Percentiles rank a stretch among this genome's conserved stretches.
phyloP scores from a whole-genome alignment of 1,139 yeast genomes.

The Hyphopichia khmerensis region DNA sequence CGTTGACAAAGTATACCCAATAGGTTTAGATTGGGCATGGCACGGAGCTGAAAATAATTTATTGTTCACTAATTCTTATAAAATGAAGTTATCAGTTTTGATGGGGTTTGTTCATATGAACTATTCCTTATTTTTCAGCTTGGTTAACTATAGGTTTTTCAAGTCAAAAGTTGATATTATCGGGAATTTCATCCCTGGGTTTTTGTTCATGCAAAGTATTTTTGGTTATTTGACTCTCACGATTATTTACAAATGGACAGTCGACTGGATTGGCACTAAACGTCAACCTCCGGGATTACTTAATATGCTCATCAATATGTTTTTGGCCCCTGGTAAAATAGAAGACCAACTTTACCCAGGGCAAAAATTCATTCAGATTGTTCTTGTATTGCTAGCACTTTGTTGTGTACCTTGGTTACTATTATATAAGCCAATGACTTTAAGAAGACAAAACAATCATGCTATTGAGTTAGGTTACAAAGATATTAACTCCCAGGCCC shows the following conservation, averaged over 20 bases:
- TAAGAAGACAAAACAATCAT: slow-evolving; percentile 2
- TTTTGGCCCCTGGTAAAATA: slow-evolving; percentile 70
- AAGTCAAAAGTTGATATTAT: slow-evolving; percentile 62
- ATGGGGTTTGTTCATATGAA: slow-evolving; percentile 82
- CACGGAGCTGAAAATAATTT: slow-evolving; percentile 79
- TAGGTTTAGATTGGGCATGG: slow-evolving; percentile 79
- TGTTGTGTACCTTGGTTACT: slow-evolving; percentile 78
- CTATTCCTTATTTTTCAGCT: slow-evolving; percentile 67
- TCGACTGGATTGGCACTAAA: slow-evolving; percentile 68
- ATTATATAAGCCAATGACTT: slow-evolving; percentile 54
- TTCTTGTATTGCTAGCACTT: slow-evolving; percentile 59
- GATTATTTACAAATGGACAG: slow-evolving; percentile 77
- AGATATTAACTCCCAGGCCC: slow-evolving; percentile 33
- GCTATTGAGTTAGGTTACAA: slow-evolving; percentile 36
- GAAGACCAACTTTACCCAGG: slow-evolving; percentile 66
- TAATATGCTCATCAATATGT: slow-evolving; percentile 82
- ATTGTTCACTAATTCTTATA: slow-evolving; percentile 73
- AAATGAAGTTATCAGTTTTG: slow-evolving; percentile 76
- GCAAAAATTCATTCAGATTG: slow-evolving; percentile 61
- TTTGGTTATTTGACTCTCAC: slow-evolving; percentile 74
- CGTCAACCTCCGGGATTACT: slow-evolving; percentile 78
- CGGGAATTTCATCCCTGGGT: slow-evolving; percentile 79
- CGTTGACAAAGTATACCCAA: slow-evolving; percentile 55
- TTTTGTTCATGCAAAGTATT: slow-evolving; percentile 79
- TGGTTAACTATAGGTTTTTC: slow-evolving; percentile 61